Conservation (phyloP, 306 rosid genomes). For the Quercus gilva region DNA sequence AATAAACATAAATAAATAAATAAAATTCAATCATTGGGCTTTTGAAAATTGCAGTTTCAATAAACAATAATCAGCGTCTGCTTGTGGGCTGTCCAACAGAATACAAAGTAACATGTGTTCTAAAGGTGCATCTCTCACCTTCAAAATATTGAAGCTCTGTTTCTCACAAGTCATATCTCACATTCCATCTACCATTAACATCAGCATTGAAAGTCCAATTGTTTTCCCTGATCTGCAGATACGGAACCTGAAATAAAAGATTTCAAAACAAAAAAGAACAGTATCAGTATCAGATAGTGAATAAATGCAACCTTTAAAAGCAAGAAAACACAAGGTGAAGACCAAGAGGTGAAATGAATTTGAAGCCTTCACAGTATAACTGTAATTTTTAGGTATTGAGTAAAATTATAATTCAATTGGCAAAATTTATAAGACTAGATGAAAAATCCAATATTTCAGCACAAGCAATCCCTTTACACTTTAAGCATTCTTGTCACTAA, state of each 20-base stretch:
- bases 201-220: slow-evolving; percentile 86
- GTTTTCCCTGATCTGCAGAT: slow-evolving; percentile 95
- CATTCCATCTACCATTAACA: slow-evolving; percentile 83
- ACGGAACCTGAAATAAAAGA: slow-evolving; percentile 67
- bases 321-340: neutral
- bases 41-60: neutral
- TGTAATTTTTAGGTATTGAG: neutral
- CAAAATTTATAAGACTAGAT: neutral
- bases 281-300: neutral
- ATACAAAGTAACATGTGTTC: slow-evolving; percentile 14
- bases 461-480: neutral
- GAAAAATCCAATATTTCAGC: neutral
- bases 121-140: slow-evolving; percentile 18
- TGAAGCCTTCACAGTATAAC: neutral
- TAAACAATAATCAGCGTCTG: neutral
- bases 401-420: neutral
- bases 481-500: neutral
- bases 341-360: neutral
- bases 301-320: neutral
- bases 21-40: neutral
- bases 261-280: slow-evolving; percentile 3
- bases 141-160: slow-evolving; percentile 18
- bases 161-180: slow-evolving; percentile 79
- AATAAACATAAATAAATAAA: neutral
- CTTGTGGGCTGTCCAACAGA: slow-evolving; percentile 20